These are phyloP conservation scores for Metschnikowia koreensis DNA, from an alignment of 805 yeast genomes.

Conservation along the genomic window DNA sequence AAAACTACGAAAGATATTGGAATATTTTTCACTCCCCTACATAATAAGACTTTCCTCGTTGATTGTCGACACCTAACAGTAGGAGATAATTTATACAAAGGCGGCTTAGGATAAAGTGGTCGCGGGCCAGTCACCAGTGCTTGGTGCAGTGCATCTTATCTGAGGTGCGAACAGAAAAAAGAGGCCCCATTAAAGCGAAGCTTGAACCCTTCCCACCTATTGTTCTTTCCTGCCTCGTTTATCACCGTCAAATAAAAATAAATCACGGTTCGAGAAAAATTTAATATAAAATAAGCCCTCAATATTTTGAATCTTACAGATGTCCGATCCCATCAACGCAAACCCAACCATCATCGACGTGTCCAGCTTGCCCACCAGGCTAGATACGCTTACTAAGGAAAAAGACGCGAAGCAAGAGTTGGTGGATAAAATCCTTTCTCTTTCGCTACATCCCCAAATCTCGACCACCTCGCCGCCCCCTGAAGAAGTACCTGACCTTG, in stretches of 20 bases:
- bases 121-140: no score
- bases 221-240: neutral
- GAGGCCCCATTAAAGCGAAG: neutral
- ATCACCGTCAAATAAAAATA: neutral
- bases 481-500: conserved; percentile 26
- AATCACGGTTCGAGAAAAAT: no score
- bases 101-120: no score
- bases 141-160: neutral
- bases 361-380: conserved; percentile 72
- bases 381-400: conserved; percentile 15
- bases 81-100: no score
- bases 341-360: conserved; percentile 84
- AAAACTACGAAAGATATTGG: no score
- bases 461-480: conserved; percentile 5
- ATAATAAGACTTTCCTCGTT: no score
- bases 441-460: conserved; percentile 23
- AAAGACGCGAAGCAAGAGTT: conserved; percentile 19
- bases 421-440: conserved; percentile 30
- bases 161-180: neutral
- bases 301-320: conserved; percentile 18
- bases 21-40: no score
- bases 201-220: neutral
- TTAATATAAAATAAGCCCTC: no score
- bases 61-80: no score
- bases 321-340: conserved; percentile 87